Conservation (phyloP, 2,329 filamentous ascomycete species). For the Arthrobotrys musiformis region DNA sequence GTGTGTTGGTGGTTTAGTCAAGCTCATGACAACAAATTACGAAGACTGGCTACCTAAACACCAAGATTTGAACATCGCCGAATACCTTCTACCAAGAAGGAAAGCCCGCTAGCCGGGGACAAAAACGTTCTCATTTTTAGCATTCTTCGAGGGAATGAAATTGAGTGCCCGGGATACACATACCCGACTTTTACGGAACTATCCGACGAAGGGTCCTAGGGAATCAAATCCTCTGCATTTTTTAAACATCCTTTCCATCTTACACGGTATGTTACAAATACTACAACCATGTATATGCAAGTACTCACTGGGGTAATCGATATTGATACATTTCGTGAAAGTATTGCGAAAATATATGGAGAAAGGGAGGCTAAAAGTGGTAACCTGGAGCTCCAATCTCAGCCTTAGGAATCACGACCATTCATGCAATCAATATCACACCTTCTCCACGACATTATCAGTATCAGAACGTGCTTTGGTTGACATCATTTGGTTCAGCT, state of each 20-base stretch:
- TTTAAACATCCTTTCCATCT: neutral
- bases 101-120: conserved; percentile 7
- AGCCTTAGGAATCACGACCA: conserved; percentile 50
- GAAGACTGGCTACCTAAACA: conserved; percentile 11
- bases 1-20: conserved; percentile 28
- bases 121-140: conserved; percentile 1
- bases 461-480: conserved; percentile 16
- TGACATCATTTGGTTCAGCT: conserved; percentile 45
- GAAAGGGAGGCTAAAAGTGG: conserved; percentile 40
- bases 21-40: conserved; percentile 21
- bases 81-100: conserved; percentile 12
- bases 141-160: neutral
- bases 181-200: conserved; percentile 27
- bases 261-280: neutral
- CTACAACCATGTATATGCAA: neutral
- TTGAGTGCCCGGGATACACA: conserved; percentile 16
- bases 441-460: conserved; percentile 6
- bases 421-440: conserved; percentile 33
- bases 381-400: conserved; percentile 32
- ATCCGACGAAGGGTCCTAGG: conserved; percentile 14
- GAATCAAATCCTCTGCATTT: neutral
- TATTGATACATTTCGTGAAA: neutral
- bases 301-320: neutral
- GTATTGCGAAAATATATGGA: neutral
- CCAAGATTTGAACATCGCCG: conserved; percentile 16